Conservation (phyloP, 352 stramenopile species). For the Globisporangium radiosum region DNA sequence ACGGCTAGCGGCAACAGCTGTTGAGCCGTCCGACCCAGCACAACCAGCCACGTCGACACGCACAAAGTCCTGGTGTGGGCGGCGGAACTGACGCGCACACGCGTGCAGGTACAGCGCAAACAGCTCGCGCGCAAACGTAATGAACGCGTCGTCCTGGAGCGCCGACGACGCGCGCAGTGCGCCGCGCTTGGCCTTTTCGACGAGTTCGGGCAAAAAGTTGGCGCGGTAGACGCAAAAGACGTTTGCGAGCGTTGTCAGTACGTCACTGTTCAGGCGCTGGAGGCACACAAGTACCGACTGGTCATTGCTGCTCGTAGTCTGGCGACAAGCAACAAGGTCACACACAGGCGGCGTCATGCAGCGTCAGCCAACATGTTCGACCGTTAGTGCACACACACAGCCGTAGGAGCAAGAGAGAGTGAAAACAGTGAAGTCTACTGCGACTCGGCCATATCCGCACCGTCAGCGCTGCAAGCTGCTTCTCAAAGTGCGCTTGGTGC, state of each 20-base stretch:
- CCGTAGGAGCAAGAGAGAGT: neutral
- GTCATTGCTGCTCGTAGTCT: constrained; percentile 14
- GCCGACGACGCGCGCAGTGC: constrained; percentile 31
- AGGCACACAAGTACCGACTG: constrained; percentile 57
- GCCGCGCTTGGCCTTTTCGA: constrained; percentile 25
- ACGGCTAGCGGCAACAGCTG: too few relatives aligned
- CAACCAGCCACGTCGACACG: constrained; percentile 2
- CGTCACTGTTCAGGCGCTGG: constrained; percentile 38
- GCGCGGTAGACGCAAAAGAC: constrained; percentile 65
- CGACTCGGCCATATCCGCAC: constrained; percentile 11
- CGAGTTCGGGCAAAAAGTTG: constrained; percentile 52
- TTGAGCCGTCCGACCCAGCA: neutral
- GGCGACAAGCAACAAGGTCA: too few relatives aligned
- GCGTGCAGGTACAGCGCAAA: constrained; percentile 52
- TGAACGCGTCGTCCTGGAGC: constrained; percentile 56
- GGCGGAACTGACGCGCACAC: constrained; percentile 48
- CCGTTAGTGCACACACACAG: too few relatives aligned
- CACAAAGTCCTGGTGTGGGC: constrained; percentile 55
- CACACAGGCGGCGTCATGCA: too few relatives aligned
- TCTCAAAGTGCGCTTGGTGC: constrained; percentile 71
- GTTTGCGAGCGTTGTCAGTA: constrained; percentile 40
- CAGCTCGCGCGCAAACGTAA: constrained; percentile 62
- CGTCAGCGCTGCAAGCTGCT: constrained; percentile 40
- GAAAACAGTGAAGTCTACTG: neutral
- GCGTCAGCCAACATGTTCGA: too few relatives aligned